Conservation (phyloP, 140 eudicot species). For the Flaveria floridana region DNA sequence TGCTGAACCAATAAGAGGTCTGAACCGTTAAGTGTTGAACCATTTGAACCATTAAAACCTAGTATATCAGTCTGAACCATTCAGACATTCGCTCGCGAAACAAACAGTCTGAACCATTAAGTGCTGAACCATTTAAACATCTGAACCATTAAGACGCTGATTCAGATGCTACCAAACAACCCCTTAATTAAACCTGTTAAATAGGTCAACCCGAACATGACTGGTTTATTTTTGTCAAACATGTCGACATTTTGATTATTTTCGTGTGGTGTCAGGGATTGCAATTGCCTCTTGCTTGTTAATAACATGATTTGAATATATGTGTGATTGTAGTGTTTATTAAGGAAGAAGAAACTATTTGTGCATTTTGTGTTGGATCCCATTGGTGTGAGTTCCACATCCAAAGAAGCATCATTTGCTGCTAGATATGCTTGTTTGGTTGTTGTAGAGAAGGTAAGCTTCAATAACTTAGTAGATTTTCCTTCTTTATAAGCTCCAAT, state of each 20-base stretch:
- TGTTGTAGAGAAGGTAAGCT: conserved; percentile 64
- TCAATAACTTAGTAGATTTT: conserved; percentile 11
- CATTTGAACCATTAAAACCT: too few relatives aligned
- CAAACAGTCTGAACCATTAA: too few relatives aligned
- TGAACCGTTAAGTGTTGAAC: too few relatives aligned
- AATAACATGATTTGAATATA: background rate
- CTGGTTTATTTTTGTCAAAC: background rate
- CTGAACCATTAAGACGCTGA: too few relatives aligned
- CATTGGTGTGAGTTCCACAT: conserved; percentile 43
- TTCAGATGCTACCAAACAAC: too few relatives aligned
- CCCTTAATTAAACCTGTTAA: background rate
- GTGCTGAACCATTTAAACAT: too few relatives aligned
- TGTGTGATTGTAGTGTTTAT: conserved; percentile 43
- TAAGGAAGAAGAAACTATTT: conserved; percentile 52
- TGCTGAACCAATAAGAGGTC: too few relatives aligned
- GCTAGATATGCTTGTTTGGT: conserved; percentile 80
- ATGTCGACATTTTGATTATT: background rate
- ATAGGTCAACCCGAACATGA: background rate
- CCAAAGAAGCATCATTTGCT: conserved; percentile 62
- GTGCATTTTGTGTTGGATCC: conserved; percentile 85
- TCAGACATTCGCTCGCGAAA: too few relatives aligned
- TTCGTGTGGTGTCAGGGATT: background rate
- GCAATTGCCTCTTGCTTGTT: conserved; percentile 6
- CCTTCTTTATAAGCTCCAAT: background rate
- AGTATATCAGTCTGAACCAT: too few relatives aligned